Evolutionary conservation across 495 filamentous ascomycete species (phyloP), one percentile per base, ranked within the genome.

Genomic region (Aspergillus hancockii): DNA sequence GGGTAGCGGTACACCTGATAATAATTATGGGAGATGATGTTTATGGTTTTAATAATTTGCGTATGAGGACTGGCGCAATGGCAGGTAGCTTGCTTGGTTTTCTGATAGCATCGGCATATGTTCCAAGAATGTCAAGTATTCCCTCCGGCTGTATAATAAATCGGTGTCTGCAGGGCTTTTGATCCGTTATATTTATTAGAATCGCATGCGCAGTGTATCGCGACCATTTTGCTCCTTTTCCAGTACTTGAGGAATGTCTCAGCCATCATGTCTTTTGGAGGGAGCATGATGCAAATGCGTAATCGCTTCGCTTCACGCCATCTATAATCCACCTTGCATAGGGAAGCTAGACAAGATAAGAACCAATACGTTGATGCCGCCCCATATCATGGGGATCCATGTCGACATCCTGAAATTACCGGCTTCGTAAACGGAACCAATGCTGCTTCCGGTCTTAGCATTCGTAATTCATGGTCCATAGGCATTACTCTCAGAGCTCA

Each of bases 381-480:
- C 89, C 94, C 94, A 98, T 52, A 95, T 81, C 66, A 96, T 91
- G 14, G 94, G 94, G 41, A 97, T 88, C 94, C 95, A 98, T 2
- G 94, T 97, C 53, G 92, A 95, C 93, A 98, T 96, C 61, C 85
- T 76, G 67, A 96, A 97, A 72, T 87, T 90, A 31, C 92, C 94
- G 16, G 91, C 84, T 62, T 89, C 85, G 67, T 98, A 98, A 46
- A 94, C 85, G 7, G 89, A 90, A 23, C 91, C 92, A 12, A 98
- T 83, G 52, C 93, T 97, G 63, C 47, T 32, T 31, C 28, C 52
- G 9, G 12, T 9, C 38, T 64, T 63, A 57, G 40, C 38, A 52
- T 71, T 40, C 19, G 4, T 5, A 9, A 1, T 19, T 19, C 12
- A 9, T 10, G 21, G 51, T 8, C 12, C 31, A 28, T 28, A 28